These are phyloP conservation scores for Hibiscus mutabilis DNA, from an alignment of 345 rosid species.

Conservation along the genomic window DNA sequence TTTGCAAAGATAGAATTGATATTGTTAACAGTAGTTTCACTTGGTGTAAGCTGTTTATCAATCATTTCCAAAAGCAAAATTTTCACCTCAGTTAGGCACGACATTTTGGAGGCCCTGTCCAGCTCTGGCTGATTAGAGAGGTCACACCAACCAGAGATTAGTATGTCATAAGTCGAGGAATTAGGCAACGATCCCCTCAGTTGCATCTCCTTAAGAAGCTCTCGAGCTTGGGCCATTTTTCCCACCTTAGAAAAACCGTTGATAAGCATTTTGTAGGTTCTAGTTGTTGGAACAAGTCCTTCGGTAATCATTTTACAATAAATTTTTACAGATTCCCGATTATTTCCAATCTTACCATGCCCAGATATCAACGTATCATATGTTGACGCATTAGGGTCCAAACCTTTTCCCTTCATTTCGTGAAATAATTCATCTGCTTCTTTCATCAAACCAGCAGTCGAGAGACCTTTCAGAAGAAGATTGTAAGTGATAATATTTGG, in stretches of 20 bases:
- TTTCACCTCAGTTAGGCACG: slow-evolving; percentile 54
- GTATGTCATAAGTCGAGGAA: slow-evolving; percentile 63
- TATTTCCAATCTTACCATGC: slow-evolving; percentile 64
- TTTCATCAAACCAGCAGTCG: slow-evolving; percentile 35
- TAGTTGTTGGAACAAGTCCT: slow-evolving; percentile 64
- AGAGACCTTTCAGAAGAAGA: slow-evolving; percentile 54
- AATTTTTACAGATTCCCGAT: slow-evolving; percentile 47
- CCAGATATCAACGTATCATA: slow-evolving; percentile 64
- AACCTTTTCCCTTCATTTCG: slow-evolving; percentile 57
- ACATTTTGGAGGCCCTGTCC: slow-evolving; percentile 38
- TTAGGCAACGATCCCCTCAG: slow-evolving; percentile 51
- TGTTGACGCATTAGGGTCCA: slow-evolving; percentile 51
- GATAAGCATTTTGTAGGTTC: slow-evolving; percentile 77
- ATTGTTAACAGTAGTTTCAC: slow-evolving; percentile 48
- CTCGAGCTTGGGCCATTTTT: slow-evolving; percentile 74
- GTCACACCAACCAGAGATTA: slow-evolving; percentile 65
- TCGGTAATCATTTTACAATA: slow-evolving; percentile 74
- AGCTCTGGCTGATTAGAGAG: slow-evolving; percentile 44
- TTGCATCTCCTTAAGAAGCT: slow-evolving; percentile 71
- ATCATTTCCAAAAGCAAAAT: slow-evolving; percentile 56
- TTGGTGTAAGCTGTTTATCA: slow-evolving; percentile 53
- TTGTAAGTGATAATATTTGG: slow-evolving; percentile 63
- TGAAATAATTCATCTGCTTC: slow-evolving; percentile 44
- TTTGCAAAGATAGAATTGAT: slow-evolving; percentile 58
- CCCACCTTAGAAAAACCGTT: slow-evolving; percentile 51